Percentiles rank a stretch among this genome's conserved stretches.
Evolutionary conservation across 1,139 yeast genomes (phyloP).

Genomic region (Yamadazyma trypodendri): DNA sequence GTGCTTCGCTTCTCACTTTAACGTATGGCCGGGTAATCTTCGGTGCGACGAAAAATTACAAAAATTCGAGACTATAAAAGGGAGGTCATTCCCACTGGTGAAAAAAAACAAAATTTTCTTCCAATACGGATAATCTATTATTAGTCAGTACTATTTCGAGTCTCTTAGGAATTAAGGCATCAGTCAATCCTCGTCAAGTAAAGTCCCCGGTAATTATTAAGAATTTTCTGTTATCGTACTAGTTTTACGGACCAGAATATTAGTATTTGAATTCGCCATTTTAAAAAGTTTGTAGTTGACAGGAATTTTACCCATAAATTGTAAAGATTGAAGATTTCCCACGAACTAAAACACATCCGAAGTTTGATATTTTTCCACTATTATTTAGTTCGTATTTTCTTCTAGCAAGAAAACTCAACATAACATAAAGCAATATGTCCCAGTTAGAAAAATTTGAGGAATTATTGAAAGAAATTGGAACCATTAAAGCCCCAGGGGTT

Average conservation of each 20-base stretch:
- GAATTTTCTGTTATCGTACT: not conserved
- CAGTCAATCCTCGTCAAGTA: not conserved
- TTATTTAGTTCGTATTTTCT: conserved; percentile 5
- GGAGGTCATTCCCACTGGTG: conserved; percentile 8
- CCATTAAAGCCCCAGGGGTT: conserved; percentile 87
- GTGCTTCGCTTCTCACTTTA: conserved; percentile 1
- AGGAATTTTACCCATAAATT: too few relatives aligned
- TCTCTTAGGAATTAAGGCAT: not conserved
- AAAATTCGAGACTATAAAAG: conserved; percentile 5
- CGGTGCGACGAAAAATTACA: not conserved
- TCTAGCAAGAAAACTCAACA: not conserved
- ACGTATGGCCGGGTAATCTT: conserved; percentile 7
- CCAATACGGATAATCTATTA: not conserved
- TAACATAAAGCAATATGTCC: conserved; percentile 21
- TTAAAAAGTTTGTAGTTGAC: too few relatives aligned
- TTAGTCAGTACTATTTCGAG: not conserved
- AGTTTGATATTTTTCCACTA: not conserved
- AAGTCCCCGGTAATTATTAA: not conserved
- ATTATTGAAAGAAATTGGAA: conserved; percentile 69
- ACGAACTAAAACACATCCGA: not conserved
- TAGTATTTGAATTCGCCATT: not conserved
- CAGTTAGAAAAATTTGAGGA: conserved; percentile 63
- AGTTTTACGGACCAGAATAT: too few relatives aligned
- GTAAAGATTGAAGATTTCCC: not conserved
- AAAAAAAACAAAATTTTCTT: not conserved